Evolutionary conservation across 805 yeast genomes (phyloP).

Genomic region (Pichia nanzhaoensis): DNA sequence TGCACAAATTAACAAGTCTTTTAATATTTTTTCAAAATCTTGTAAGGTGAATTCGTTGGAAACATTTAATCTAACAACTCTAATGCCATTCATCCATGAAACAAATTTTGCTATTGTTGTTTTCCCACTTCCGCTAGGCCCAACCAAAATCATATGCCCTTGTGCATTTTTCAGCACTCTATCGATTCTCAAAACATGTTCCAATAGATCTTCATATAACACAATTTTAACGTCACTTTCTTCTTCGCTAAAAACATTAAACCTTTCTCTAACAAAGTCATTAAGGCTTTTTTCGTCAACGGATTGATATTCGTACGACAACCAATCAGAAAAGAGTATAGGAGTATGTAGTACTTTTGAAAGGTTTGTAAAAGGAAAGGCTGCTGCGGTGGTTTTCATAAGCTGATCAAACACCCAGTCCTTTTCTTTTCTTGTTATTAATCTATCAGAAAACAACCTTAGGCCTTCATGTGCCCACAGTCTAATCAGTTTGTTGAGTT

Average conservation of each 20-base stretch:
- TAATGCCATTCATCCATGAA: constrained; percentile 84
- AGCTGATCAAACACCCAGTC: constrained; percentile 41
- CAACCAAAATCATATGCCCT: constrained; percentile 84
- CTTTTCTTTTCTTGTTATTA: constrained; percentile 43
- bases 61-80: constrained; percentile 51
- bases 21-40: constrained; percentile 64
- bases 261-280: constrained; percentile 53
- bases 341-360: constrained; percentile 38
- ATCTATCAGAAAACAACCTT: constrained; percentile 70
- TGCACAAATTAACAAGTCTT: constrained; percentile 43
- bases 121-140: constrained; percentile 78
- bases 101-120: constrained; percentile 72
- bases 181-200: constrained; percentile 72
- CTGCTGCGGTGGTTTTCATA: constrained; percentile 25
- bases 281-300: constrained; percentile 43
- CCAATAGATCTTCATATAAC: constrained; percentile 62
- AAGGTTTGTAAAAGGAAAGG: constrained; percentile 44
- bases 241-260: constrained; percentile 72
- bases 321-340: constrained; percentile 68
- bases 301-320: constrained; percentile 53
- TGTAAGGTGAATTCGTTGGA: constrained; percentile 44
- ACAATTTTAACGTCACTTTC: constrained; percentile 56
- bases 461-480: constrained; percentile 79
- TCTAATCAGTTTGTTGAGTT: constrained; percentile 43
- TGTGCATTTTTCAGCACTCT: constrained; percentile 78